Base-by-base conservation (phyloP, 2,329 filamentous ascomycete genomes). In the Diaporthe sp. region DNA sequence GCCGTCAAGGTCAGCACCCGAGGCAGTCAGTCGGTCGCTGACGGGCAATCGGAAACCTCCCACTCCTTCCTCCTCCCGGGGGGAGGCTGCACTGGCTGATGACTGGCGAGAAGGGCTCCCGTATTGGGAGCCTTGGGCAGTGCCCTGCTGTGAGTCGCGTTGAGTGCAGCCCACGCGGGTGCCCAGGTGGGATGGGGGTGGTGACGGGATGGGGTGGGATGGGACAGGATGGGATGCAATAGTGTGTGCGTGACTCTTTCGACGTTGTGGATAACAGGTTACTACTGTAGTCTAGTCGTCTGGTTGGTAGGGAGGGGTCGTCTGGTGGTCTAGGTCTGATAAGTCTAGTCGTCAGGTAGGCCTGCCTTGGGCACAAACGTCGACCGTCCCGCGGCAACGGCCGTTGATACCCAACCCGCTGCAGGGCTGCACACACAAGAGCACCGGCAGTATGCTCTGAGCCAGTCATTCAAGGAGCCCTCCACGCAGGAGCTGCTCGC, bases 381-480 rank as follows among this genome's bases (percentile, higher is more conserved):
- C 81, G 77, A 65, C 77, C 49, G 49, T 77, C 39, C 49, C 73
- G 28, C 68, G 58, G 51, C 61, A 37, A 79, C 75, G 77, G 79
- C 79, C 82, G 78, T 83, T 81, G 79, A 79, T 83, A 82, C 82
- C 79, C 79, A 79, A 80, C 78, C 77, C 80, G 51, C 71, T 74
- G 77, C 78, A 79, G 77, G 79, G 79, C 80, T 76, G 79, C 75
- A 78, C 47, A 31, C 65, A 55, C 34, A 42, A 28, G 61, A 65
- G 65, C 65, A 70, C n/a, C 34, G n/a, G 31, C 17, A 70, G 65
- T 37, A 55, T 76, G 47, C 58, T 75, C 51, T 74, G 57, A 77
- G 74, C 81, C 81, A 82, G 77, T 82, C 80, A 74, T 76, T 70
- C 42, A 28, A 37, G 49, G 63, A n/a, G 44, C 34, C 60, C 39